A percentile compares a stretch with the other conserved stretches of the same genome.
phyloP scores from a whole-genome alignment of 495 filamentous ascomycete genomes.

The Patellaria atrata region DNA sequence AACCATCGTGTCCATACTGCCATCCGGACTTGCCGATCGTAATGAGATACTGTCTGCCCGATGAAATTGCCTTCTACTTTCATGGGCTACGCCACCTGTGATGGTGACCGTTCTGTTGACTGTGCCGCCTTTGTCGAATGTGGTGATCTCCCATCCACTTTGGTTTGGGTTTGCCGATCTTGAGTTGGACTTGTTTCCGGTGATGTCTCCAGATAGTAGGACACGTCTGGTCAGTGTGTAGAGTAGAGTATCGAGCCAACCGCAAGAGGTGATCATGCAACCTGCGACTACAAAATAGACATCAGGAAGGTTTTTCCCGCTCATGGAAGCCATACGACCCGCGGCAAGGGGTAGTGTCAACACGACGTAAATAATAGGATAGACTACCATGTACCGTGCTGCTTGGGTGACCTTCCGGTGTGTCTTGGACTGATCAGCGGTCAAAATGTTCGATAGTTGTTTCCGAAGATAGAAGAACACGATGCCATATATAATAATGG shows the following conservation, averaged over 20 bases:
- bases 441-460: slow-evolving; percentile 26
- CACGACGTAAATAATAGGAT: slow-evolving; percentile 58
- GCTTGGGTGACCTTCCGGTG: slow-evolving; percentile 25
- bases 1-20: no score
- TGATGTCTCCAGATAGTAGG: no score
- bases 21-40: no score
- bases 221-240: slow-evolving; percentile 54
- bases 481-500: slow-evolving; percentile 47
- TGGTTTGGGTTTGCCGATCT: no score
- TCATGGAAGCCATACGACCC: slow-evolving; percentile 51
- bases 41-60: no score
- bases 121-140: no score
- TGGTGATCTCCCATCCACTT: no score
- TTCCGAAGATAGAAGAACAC: slow-evolving; percentile 45
- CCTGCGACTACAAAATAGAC: slow-evolving; percentile 55
- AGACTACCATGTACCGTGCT: slow-evolving; percentile 57
- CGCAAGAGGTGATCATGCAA: slow-evolving; percentile 57
- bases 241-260: slow-evolving; percentile 57
- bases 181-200: no score
- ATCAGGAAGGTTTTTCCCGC: slow-evolving; percentile 37
- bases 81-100: no score
- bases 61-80: no score
- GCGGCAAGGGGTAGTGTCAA: slow-evolving; percentile 58
- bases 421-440: slow-evolving; percentile 10
- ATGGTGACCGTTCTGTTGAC: no score